Evolutionary conservation across 192 early-diverging fungal species (phyloP).

Genomic region (Borealophlyctis nickersoniae): DNA sequence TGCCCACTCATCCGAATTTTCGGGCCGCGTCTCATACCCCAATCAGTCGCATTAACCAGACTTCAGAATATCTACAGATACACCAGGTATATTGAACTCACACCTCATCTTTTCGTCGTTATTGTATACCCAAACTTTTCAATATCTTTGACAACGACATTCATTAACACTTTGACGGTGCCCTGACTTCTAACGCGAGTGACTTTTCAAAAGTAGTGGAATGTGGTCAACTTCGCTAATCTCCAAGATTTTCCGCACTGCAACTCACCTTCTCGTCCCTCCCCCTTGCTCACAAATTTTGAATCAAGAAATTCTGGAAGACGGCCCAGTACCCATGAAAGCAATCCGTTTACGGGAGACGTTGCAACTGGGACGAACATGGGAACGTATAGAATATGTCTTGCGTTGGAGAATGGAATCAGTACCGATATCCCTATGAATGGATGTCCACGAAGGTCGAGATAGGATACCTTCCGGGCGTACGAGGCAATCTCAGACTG

Average conservation of each 20-base stretch:
- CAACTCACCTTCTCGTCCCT: constrained; percentile 63
- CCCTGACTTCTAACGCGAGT: constrained; percentile 53
- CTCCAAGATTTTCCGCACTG: no score
- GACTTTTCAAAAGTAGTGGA: no score
- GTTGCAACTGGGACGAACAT: constrained; percentile 55
- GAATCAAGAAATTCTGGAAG: constrained; percentile 61
- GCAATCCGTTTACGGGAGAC: constrained; percentile 47
- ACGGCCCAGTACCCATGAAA: constrained; percentile 47
- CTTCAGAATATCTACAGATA: no score
- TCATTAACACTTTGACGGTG: constrained; percentile 49
- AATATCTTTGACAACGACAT: constrained; percentile 48
- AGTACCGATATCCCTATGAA: no score
- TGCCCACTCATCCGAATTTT: no score
- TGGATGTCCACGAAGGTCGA: no score
- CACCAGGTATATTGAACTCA: no score
- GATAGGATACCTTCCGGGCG: constrained; percentile 24
- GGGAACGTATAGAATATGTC: constrained; percentile 45
- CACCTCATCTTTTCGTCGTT: no score
- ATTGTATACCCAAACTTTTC: constrained; percentile 43
- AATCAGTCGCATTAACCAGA: no score
- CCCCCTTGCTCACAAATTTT: constrained; percentile 42
- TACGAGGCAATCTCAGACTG: constrained; percentile 25
- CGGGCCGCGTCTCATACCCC: no score
- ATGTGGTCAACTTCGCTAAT: no score
- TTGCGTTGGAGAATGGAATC: constrained; percentile 10